Evolutionary conservation across 441 rosid species (phyloP).

Genomic region (Breynia disticha): DNA sequence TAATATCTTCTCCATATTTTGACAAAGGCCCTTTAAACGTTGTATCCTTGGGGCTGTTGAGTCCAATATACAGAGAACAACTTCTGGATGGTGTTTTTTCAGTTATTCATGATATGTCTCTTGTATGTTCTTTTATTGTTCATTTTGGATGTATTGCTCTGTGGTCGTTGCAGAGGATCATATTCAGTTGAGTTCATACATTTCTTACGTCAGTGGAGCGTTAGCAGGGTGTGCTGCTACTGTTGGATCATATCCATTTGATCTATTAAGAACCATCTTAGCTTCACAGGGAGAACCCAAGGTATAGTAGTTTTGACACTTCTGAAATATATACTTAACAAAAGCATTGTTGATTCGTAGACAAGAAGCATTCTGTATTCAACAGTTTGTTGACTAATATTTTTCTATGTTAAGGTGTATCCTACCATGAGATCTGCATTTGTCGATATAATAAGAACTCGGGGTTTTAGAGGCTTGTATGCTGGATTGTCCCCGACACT

Average conservation of each 20-base stretch:
- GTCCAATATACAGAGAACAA: not conserved
- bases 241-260: conserved; percentile 92
- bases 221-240: conserved; percentile 96
- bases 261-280: conserved; percentile 79
- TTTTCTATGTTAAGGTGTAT: conserved; percentile 46
- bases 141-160: conserved; percentile 1
- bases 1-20: not conserved
- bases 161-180: conserved; percentile 65
- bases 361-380: not conserved
- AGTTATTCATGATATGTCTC: not conserved
- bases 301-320: conserved; percentile 30
- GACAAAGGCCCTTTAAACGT: not conserved
- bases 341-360: not conserved
- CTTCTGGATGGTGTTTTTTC: not conserved
- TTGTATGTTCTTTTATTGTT: not conserved
- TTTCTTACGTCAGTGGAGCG: conserved; percentile 82
- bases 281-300: conserved; percentile 98
- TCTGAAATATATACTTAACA: too few species aligned
- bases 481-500: conserved; percentile 90
- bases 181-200: conserved; percentile 66
- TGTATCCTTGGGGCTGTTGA: not conserved
- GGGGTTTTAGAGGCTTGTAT: conserved; percentile 82
- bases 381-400: conserved; percentile 10
- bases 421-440: conserved; percentile 95
- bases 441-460: conserved; percentile 54